Evolutionary conservation across 1,284 basidiomycete genomes (phyloP).

Genomic region (Golubevia pallescens): DNA sequence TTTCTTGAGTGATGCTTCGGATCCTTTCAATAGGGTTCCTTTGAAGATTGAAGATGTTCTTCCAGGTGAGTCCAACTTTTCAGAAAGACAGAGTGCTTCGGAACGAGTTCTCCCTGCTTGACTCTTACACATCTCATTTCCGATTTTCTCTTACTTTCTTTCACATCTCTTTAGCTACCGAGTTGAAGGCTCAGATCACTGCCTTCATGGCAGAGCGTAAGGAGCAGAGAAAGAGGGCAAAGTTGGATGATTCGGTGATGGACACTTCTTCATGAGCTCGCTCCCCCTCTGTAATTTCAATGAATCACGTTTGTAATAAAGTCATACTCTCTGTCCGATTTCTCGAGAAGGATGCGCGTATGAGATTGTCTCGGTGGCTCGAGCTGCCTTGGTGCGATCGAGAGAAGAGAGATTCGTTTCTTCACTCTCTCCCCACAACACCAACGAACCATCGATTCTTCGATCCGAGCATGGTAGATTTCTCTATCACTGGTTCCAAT

Average conservation of each 20-base stretch:
- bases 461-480: too few species aligned
- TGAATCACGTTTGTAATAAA: constrained; percentile 16
- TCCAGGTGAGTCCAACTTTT: constrained; percentile 10
- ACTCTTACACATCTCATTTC: not conserved
- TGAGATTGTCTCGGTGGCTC: too few species aligned
- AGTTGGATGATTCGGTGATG: not conserved
- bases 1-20: constrained; percentile 78
- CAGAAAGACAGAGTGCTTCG: not conserved
- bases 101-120: not conserved
- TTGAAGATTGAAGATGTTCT: constrained; percentile 65
- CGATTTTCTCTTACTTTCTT: not conserved
- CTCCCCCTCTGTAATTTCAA: constrained; percentile 16
- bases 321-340: too few species aligned
- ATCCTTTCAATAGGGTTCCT: constrained; percentile 66
- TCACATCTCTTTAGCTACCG: constrained; percentile 23
- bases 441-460: too few species aligned
- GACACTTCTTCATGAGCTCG: too few species aligned
- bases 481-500: not conserved
- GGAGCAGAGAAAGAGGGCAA: constrained; percentile 18
- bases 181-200: constrained; percentile 47
- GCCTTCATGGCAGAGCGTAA: constrained; percentile 21
- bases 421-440: too few species aligned
- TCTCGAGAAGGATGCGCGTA: too few species aligned
- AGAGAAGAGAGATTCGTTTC: too few species aligned
- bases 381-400: too few species aligned